Conservation (phyloP, 2,329 filamentous ascomycete species). For the Alternaria hordeiaustralica region DNA sequence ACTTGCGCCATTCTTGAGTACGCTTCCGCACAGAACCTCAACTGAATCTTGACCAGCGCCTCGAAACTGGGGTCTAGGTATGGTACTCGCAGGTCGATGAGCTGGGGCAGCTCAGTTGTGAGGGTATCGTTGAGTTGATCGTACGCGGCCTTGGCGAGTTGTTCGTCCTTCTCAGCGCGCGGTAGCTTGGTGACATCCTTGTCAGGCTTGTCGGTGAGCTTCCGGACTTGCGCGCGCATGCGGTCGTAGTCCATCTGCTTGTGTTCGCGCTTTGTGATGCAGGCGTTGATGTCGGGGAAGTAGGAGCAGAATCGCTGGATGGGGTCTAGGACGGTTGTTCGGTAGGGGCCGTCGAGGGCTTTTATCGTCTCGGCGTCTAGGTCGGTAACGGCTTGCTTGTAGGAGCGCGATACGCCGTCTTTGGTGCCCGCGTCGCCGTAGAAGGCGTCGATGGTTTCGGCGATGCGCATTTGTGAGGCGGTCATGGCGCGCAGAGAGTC, state of each 20-base stretch:
- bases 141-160: conserved; percentile 91
- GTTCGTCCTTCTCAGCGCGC: conserved; percentile 92
- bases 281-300: conserved; percentile 98
- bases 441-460: conserved; percentile 98
- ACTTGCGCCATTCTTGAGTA: conserved; percentile 99
- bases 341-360: conserved; percentile 93
- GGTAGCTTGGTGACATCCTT: conserved; percentile 98
- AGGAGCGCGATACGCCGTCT: conserved; percentile 93
- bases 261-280: conserved; percentile 98
- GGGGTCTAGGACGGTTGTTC: conserved; percentile 91
- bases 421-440: conserved; percentile 95
- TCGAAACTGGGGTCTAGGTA: conserved; percentile 98
- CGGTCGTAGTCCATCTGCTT: conserved; percentile 98
- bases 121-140: conserved; percentile 98
- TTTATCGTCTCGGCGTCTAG: conserved; percentile 98
- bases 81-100: conserved; percentile 95
- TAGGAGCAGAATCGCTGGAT: conserved; percentile 97
- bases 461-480: conserved; percentile 98
- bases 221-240: conserved; percentile 94
- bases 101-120: conserved; percentile 87
- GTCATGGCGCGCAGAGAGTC: conserved; percentile 99
- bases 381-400: conserved; percentile 98
- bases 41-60: conserved; percentile 96
- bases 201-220: conserved; percentile 96
- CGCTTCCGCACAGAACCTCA: conserved; percentile 96